Evolutionary conservation across 345 rosid genomes (phyloP).

Genomic region (Gossypium mustelinum): DNA sequence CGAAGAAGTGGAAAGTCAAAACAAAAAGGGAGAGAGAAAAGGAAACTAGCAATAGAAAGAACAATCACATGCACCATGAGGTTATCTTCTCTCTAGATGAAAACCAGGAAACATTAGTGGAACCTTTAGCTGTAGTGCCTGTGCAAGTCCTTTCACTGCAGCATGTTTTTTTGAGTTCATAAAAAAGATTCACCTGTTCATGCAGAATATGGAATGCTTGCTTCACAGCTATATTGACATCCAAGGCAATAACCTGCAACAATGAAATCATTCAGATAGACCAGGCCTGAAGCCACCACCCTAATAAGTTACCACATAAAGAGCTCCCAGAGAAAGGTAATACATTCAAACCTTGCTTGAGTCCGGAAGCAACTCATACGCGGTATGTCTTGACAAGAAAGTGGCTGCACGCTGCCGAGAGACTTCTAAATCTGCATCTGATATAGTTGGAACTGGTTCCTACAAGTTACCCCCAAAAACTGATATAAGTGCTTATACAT

Average conservation of each 20-base stretch:
- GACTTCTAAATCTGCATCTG: conserved; percentile 63
- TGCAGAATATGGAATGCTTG: conserved; percentile 96
- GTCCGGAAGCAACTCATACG: conserved; percentile 93
- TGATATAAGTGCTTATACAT: neutral
- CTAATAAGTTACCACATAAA: conserved; percentile 13
- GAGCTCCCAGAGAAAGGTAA: conserved; percentile 30
- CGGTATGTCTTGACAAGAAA: conserved; percentile 71
- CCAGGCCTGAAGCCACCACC: neutral
- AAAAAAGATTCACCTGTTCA: conserved; percentile 69
- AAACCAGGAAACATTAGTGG: neutral
- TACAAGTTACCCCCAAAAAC: neutral
- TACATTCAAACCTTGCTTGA: conserved; percentile 88
- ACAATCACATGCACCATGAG: neutral
- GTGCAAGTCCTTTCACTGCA: neutral
- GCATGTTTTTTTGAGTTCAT: neutral
- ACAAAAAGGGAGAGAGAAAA: neutral
- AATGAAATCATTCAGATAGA: conserved; percentile 10
- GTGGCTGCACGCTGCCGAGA: conserved; percentile 66
- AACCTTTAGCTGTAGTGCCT: neutral
- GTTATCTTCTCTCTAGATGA: conserved; percentile 1
- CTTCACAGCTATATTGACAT: conserved; percentile 89
- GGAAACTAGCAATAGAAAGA: neutral
- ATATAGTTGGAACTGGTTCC: conserved; percentile 41
- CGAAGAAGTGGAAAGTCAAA: neutral
- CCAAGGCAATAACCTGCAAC: conserved; percentile 83